Percentiles rank a stretch among this genome's conserved stretches.
Evolutionary conservation across 2,329 filamentous ascomycete species (phyloP).

Genomic region (Dendrostoma leiphaemia): DNA sequence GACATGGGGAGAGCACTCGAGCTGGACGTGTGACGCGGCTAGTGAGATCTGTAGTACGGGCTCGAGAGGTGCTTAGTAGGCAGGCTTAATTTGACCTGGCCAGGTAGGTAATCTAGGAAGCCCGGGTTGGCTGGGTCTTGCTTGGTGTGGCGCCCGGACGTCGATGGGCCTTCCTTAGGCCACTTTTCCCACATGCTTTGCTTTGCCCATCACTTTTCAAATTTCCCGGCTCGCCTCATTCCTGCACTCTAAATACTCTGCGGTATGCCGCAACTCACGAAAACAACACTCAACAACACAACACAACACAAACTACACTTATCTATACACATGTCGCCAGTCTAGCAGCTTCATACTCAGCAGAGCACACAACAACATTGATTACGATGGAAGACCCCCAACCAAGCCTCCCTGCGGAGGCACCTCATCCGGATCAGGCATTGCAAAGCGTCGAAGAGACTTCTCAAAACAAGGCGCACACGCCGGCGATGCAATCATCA

Average conservation of each 20-base stretch:
- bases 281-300: neutral
- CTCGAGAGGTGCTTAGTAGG: neutral
- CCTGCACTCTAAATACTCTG: slow-evolving; percentile 7
- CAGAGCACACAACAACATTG: neutral
- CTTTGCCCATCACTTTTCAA: slow-evolving; percentile 8
- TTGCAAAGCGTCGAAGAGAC: neutral
- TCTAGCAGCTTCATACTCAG: no score
- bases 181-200: neutral
- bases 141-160: slow-evolving; percentile 8
- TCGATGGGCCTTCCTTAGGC: slow-evolving; percentile 6
- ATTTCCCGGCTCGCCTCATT: slow-evolving; percentile 17
- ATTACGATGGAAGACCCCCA: neutral
- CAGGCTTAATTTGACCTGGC: slow-evolving; percentile 4
- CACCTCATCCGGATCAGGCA: neutral
- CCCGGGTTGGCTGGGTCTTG: neutral
- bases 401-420: neutral
- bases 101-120: slow-evolving; percentile 5
- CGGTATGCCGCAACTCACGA: no score
- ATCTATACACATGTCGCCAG: neutral
- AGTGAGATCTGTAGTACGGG: slow-evolving; percentile 8
- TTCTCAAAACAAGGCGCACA: neutral
- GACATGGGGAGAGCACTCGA: slow-evolving; percentile 7
- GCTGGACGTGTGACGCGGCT: slow-evolving; percentile 8
- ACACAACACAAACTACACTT: neutral
- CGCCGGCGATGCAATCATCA: neutral